Conservation (phyloP, 2,329 filamentous ascomycete genomes). For the Pseudogymnoascus sp. region DNA sequence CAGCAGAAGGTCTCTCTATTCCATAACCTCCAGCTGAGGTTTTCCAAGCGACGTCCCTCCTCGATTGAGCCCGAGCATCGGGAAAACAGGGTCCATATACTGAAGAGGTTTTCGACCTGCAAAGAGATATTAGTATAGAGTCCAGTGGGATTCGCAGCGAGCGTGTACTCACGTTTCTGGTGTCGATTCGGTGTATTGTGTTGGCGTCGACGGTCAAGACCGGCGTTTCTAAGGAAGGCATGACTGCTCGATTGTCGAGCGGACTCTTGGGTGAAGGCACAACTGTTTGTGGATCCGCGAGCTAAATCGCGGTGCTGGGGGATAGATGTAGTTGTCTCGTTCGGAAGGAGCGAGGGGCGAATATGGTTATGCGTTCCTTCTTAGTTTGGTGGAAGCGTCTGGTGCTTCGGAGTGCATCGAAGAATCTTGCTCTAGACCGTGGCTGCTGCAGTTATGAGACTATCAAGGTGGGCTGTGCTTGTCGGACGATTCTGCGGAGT, state of each 20-base stretch:
- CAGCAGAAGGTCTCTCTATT: slow-evolving; percentile 88
- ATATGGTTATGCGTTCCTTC: not conserved
- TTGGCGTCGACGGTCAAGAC: slow-evolving; percentile 86
- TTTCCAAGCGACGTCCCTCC: slow-evolving; percentile 85
- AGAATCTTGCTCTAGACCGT: not conserved
- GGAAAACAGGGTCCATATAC: slow-evolving; percentile 96
- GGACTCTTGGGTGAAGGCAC: not conserved
- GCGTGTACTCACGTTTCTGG: slow-evolving; percentile 52
- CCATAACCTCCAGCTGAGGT: slow-evolving; percentile 93
- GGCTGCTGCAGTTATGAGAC: not conserved
- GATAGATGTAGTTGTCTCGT: not conserved
- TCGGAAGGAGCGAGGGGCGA: not conserved
- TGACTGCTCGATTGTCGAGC: slow-evolving; percentile 33
- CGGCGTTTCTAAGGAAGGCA: slow-evolving; percentile 80
- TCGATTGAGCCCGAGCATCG: slow-evolving; percentile 91
- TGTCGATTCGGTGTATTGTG: slow-evolving; percentile 91
- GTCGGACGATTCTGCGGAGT: not conserved
- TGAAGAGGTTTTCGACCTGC: slow-evolving; percentile 72
- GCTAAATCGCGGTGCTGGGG: not conserved
- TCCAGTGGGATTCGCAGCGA: not conserved
- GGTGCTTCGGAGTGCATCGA: not conserved
- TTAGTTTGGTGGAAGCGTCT: not conserved
- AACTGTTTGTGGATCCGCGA: not conserved
- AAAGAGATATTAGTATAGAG: not conserved
- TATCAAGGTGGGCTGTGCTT: not conserved